Evolutionary conservation across 495 filamentous ascomycete genomes (phyloP), one percentile per base, ranked within the genome.

Genomic region (Viridothelium virens): DNA sequence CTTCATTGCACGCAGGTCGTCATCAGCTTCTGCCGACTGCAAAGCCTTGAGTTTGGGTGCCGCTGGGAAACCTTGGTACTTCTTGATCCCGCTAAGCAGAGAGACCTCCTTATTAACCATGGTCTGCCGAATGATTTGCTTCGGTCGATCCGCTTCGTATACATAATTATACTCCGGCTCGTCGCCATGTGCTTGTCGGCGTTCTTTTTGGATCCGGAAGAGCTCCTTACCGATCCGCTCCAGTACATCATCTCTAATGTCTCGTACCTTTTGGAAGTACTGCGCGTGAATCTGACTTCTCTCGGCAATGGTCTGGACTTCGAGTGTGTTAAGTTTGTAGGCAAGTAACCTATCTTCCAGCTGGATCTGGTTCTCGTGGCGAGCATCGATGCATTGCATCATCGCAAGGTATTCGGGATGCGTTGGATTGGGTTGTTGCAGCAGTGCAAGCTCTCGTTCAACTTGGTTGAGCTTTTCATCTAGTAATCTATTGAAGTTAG

Each of bases 21-120:
- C 88, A 44, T 96, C 90, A 34, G 91, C 77, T 67, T 96, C 91
- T 18, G 85, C 79, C 10, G 84, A 80, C 14, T 89, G 85, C 25
- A 87, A 89, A 34, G 87, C 83, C 36, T 82, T 77, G 68, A 98
- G 85, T 11, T 87, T 81, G 25, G 94, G 94, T n/a, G 93, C 93
- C 39, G 93, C 93, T 37, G 94, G 94, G 76, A 97, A 97, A 33
- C 94, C 94, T 63, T 95, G 85, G 76, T 96, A 90, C 75, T 96
- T 96, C 6, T 92, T 91, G 65, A 97, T 83, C 25, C 94, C 93
- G 7, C 91, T 87, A 65, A 98, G 82, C 14, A 96, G 83, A 5
- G 91, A 92, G 3, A 98, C 91, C 74, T 98, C 94, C 70, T 87
- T 87, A 75, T 96, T 97, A 75, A 96, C 96, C 56, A 90, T 87